Percentiles rank a stretch among this genome's conserved stretches.
phyloP scores from a whole-genome alignment of 345 rosid genomes.

The Cardamine chenopodiifolia region DNA sequence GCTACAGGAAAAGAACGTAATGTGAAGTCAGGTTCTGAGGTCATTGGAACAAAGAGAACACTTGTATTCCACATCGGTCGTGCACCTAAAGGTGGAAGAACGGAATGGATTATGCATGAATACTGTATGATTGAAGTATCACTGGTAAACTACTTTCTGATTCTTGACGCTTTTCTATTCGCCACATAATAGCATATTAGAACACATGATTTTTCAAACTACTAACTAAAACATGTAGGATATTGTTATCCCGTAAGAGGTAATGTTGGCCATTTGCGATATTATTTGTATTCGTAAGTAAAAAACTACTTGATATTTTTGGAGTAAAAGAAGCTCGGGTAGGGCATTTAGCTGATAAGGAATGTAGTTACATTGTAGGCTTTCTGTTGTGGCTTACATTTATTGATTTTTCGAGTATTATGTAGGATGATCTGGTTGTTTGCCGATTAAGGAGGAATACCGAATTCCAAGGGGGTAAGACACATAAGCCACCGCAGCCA shows the following conservation, averaged over 20 bases:
- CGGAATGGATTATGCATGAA: constrained; percentile 93
- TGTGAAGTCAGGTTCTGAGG: constrained; percentile 61
- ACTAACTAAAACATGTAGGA: not conserved
- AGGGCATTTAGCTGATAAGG: not conserved
- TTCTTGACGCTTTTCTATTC: not conserved
- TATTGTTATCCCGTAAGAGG: not conserved
- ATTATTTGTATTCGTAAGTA: not conserved
- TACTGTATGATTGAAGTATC: constrained; percentile 63
- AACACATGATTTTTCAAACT: not conserved
- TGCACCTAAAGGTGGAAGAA: constrained; percentile 84
- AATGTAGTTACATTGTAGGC: not conserved
- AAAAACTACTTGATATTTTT: not conserved
- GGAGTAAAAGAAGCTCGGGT: not conserved
- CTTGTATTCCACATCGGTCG: constrained; percentile 90
- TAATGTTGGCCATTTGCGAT: not conserved
- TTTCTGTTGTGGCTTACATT: not conserved
- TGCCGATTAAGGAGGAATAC: constrained; percentile 74
- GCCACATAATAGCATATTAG: not conserved
- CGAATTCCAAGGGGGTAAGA: constrained; percentile 51
- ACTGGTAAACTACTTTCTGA: constrained; percentile 50
- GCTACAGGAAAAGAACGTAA: constrained; percentile 91
- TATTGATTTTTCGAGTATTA: constrained; percentile 4
- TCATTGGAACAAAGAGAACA: constrained; percentile 88
- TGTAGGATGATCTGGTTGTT: constrained; percentile 72
- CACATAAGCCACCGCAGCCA: constrained; percentile 29